phyloP scores from a whole-genome alignment of 2,329 filamentous ascomycete genomes.

The Claviceps digitariae region DNA sequence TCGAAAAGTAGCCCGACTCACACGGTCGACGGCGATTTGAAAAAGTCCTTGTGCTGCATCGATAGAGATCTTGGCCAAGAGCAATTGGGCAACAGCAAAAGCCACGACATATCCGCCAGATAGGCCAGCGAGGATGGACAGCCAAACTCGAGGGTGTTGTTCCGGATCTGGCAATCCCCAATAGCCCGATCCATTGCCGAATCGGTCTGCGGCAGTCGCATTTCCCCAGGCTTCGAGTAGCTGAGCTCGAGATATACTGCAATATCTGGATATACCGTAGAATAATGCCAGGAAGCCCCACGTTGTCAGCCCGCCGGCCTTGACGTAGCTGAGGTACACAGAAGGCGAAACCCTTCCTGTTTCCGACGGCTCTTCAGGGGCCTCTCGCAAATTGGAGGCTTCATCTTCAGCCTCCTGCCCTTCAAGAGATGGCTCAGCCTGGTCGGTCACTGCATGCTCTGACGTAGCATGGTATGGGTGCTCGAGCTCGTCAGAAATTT shows the following conservation, averaged over 20 bases:
- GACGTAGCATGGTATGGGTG: conserved; percentile 21
- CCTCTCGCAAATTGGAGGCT: conserved; percentile 11
- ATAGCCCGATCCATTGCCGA: conserved; percentile 6
- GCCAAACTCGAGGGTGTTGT: conserved; percentile 58
- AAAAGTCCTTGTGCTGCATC: conserved; percentile 67
- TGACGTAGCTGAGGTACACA: conserved; percentile 78
- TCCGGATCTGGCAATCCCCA: conserved; percentile 45
- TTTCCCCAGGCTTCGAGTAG: conserved; percentile 84
- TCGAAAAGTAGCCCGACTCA: conserved; percentile 70
- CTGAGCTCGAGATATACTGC: conserved; percentile 57
- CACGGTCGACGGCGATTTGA: conserved; percentile 53
- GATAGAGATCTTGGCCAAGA: conserved; percentile 68
- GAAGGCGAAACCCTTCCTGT: conserved; percentile 60
- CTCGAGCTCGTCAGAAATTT: conserved; percentile 27
- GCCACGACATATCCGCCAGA: conserved; percentile 45
- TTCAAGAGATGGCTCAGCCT: conserved; percentile 17
- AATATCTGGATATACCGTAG: conserved; percentile 49
- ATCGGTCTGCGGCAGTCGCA: conserved; percentile 17
- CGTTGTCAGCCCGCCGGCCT: conserved; percentile 60
- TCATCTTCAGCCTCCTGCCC: conserved; percentile 13
- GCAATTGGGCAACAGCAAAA: conserved; percentile 47
- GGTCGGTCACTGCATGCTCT: conserved; percentile 5
- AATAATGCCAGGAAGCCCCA: conserved; percentile 55
- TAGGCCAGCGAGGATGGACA: conserved; percentile 56
- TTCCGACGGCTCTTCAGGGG: conserved; percentile 20